These are phyloP conservation scores for Excoecaria cochinchinensis DNA, from an alignment of 345 rosid genomes.

Conservation along the genomic window DNA sequence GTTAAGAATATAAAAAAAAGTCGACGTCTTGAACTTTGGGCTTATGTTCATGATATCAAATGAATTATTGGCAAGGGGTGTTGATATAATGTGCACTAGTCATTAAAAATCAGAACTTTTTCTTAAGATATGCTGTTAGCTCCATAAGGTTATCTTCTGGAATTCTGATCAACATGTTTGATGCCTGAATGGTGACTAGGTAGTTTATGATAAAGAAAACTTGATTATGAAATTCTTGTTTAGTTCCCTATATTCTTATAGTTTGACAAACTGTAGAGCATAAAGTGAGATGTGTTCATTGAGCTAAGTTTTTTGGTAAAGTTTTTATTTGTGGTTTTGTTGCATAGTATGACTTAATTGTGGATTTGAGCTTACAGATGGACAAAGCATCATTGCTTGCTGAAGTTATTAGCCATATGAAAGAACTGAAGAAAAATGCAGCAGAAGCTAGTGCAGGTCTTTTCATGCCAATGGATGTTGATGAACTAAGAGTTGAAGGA, in stretches of 20 bases:
- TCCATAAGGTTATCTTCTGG: not conserved
- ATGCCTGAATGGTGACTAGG: too few relatives aligned
- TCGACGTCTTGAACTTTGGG: not conserved
- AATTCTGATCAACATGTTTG: too few relatives aligned
- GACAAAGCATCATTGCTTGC: conserved; percentile 79
- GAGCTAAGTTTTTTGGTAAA: not conserved
- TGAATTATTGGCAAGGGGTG: not conserved
- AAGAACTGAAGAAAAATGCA: conserved; percentile 50
- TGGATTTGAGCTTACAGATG: conserved; percentile 39
- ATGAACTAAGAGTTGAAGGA: conserved; percentile 53
- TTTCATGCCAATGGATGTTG: conserved; percentile 52
- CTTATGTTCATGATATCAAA: not conserved
- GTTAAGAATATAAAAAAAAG: too few relatives aligned
- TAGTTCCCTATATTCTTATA: too few relatives aligned
- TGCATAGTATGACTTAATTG: not conserved
- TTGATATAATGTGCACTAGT: not conserved
- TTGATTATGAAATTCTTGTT: too few relatives aligned
- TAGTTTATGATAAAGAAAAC: too few relatives aligned
- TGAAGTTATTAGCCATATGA: conserved; percentile 52
- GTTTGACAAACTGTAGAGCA: not conserved
- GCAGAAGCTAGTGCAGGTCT: conserved; percentile 44
- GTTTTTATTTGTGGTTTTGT: not conserved
- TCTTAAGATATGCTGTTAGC: not conserved
- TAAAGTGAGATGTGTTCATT: not conserved
- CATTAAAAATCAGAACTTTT: not conserved